Conservation (phyloP, 495 filamentous ascomycete species). For the Penicillium atrosanguineum region DNA sequence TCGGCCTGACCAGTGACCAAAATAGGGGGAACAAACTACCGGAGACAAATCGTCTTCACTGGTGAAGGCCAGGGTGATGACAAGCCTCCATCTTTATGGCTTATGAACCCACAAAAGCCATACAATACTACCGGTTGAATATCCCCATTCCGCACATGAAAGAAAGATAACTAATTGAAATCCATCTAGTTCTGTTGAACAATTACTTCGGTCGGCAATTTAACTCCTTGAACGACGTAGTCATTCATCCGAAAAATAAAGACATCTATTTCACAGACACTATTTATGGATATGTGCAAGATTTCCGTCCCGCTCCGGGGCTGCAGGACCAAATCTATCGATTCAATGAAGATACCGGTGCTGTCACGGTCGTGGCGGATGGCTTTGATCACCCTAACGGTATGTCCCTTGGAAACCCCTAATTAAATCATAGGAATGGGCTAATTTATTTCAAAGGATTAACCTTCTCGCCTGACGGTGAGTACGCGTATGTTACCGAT, state of each 20-base stretch:
- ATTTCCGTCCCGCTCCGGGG: constrained; percentile 30
- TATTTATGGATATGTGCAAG: constrained; percentile 33
- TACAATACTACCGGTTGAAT: constrained; percentile 46
- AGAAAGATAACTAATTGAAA: too few species aligned
- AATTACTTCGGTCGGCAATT: constrained; percentile 38
- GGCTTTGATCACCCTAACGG: constrained; percentile 34
- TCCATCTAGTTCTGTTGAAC: constrained; percentile 25
- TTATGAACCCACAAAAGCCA: constrained; percentile 46
- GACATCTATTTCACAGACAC: constrained; percentile 50
- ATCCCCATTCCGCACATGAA: too few species aligned
- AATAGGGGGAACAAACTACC: constrained; percentile 48
- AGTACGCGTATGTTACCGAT: constrained; percentile 45
- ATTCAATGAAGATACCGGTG: constrained; percentile 43
- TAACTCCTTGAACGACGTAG: constrained; percentile 29
- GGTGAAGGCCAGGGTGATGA: constrained; percentile 48
- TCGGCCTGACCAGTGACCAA: not conserved
- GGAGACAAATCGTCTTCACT: constrained; percentile 41
- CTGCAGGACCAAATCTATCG: constrained; percentile 41
- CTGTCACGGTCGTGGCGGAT: constrained; percentile 37
- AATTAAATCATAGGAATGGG: too few species aligned
- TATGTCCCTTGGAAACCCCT: not conserved
- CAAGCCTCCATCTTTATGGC: constrained; percentile 36
- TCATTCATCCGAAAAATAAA: constrained; percentile 33
- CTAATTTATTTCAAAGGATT: constrained; percentile 24
- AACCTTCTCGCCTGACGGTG: constrained; percentile 40